Percentiles rank a stretch among this genome's conserved stretches.
phyloP scores from a whole-genome alignment of 2,329 filamentous ascomycete genomes.

The Emergomyces africanus region DNA sequence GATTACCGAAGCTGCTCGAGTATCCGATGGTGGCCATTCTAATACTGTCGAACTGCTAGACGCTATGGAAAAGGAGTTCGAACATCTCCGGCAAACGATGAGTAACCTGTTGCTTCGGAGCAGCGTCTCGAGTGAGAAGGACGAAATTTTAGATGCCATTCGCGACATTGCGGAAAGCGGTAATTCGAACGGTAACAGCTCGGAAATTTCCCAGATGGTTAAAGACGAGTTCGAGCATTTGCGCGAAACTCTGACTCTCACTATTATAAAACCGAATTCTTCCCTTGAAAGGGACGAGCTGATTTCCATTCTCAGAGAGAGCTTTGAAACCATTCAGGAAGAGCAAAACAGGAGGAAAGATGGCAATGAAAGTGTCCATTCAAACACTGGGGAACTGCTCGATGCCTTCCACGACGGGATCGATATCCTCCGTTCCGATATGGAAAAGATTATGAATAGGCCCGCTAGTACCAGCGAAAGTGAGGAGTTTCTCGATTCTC shows the following conservation, averaged over 20 bases:
- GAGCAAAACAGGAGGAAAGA: conserved; percentile 42
- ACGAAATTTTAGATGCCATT: conserved; percentile 49
- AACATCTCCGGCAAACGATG: conserved; percentile 65
- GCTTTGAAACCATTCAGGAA: conserved; percentile 33
- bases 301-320: conserved; percentile 39
- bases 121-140: conserved; percentile 43
- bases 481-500: conserved; percentile 77
- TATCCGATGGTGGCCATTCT: conserved; percentile 24
- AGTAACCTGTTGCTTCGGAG: conserved; percentile 54
- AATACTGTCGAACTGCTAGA: conserved; percentile 59
- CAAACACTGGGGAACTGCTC: conserved; percentile 45
- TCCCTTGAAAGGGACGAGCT: conserved; percentile 51
- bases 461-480: conserved; percentile 71
- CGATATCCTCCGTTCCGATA: conserved; percentile 60
- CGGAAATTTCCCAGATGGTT: conserved; percentile 37
- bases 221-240: conserved; percentile 50
- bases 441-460: conserved; percentile 62
- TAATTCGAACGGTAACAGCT: conserved; percentile 27
- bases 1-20: conserved; percentile 31
- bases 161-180: conserved; percentile 34
- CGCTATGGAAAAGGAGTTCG: conserved; percentile 68
- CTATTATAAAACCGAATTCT: conserved; percentile 36
- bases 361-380: conserved; percentile 39
- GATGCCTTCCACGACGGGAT: conserved; percentile 57
- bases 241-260: conserved; percentile 43